phyloP scores from a whole-genome alignment of 2,329 filamentous ascomycete species.

The Pseudogymnoascus sp. region DNA sequence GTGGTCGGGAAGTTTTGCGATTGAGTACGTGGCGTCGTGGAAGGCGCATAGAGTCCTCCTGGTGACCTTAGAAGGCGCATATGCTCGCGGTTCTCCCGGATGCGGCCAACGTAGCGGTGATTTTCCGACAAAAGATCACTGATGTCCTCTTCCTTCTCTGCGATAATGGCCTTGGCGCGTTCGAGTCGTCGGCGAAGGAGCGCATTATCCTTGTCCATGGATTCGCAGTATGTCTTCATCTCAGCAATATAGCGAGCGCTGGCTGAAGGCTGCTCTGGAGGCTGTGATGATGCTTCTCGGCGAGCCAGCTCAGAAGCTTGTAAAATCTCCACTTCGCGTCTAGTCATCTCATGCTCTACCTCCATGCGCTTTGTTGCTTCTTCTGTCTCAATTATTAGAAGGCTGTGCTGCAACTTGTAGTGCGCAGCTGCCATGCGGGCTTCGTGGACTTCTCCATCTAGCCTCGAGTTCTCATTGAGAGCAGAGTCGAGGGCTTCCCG shows the following conservation, averaged over 20 bases:
- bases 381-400: conserved; percentile 74
- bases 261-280: conserved; percentile 38
- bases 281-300: conserved; percentile 39
- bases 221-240: conserved; percentile 58
- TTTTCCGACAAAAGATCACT: conserved; percentile 66
- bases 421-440: conserved; percentile 79
- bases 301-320: conserved; percentile 64
- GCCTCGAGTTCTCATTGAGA: conserved; percentile 47
- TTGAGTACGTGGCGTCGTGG: conserved; percentile 46
- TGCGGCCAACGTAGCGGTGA: conserved; percentile 68
- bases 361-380: conserved; percentile 79
- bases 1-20: conserved; percentile 37
- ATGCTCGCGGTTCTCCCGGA: conserved; percentile 83
- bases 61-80: conserved; percentile 72
- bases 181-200: conserved; percentile 56
- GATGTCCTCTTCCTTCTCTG: conserved; percentile 68
- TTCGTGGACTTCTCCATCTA: conserved; percentile 44
- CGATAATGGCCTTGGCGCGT: conserved; percentile 69
- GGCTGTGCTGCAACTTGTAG: conserved; percentile 81
- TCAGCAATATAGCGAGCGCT: conserved; percentile 47
- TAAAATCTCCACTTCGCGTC: conserved; percentile 77
- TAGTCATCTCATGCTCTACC: conserved; percentile 88
- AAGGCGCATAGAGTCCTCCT: conserved; percentile 56
- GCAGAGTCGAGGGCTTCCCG: conserved; percentile 47
- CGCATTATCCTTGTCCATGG: conserved; percentile 57